phyloP scores from a whole-genome alignment of 768 basidiomycete genomes.

The Podaxis rugospora region DNA sequence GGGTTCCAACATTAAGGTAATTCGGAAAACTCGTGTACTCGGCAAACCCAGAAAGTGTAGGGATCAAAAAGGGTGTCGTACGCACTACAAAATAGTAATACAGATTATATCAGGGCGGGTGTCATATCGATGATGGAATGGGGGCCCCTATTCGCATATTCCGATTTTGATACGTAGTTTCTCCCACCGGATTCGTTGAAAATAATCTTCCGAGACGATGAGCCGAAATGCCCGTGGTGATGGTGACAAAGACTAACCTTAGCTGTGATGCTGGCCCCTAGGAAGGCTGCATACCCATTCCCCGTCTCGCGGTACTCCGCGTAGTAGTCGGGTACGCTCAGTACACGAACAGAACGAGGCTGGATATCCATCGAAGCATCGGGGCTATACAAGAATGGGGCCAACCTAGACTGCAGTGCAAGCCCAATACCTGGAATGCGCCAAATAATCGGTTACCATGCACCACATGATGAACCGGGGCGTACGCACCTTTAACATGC shows the following conservation, averaged over 20 bases:
- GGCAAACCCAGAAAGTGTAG: not conserved
- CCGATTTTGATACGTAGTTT: conserved; percentile 75
- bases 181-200: conserved; percentile 66
- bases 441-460: not conserved
- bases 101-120: conserved; percentile 56
- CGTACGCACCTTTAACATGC: conserved; percentile 60
- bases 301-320: conserved; percentile 86
- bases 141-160: conserved; percentile 72
- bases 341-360: conserved; percentile 54
- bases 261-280: conserved; percentile 80
- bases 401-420: conserved; percentile 69
- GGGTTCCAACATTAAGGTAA: not conserved
- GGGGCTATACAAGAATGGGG: conserved; percentile 54
- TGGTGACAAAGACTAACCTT: conserved; percentile 46
- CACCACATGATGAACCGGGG: not conserved
- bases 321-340: conserved; percentile 84
- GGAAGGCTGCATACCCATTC: conserved; percentile 74
- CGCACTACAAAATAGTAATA: not conserved
- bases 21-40: not conserved
- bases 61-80: not conserved
- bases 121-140: conserved; percentile 74
- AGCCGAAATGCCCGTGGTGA: not conserved
- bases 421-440: conserved; percentile 46
- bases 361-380: conserved; percentile 72
- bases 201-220: conserved; percentile 45